These are phyloP conservation scores for Inga leiocalycina DNA, from an alignment of 306 rosid genomes.

Conservation along the genomic window DNA sequence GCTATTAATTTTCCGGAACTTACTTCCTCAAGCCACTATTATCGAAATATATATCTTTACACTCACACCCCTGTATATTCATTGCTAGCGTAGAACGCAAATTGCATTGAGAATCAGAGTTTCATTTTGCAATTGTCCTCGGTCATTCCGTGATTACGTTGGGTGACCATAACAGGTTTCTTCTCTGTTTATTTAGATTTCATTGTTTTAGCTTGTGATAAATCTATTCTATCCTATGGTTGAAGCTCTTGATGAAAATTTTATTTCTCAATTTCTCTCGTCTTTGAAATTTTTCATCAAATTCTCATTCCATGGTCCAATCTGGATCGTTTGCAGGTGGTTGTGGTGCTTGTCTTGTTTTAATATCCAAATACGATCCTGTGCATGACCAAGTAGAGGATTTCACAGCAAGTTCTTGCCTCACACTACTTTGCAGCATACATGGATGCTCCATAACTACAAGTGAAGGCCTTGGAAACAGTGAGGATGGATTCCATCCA, in stretches of 20 bases:
- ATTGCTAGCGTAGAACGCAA: no score
- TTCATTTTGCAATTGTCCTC: no score
- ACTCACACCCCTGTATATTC: no score
- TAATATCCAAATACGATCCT: constrained; percentile 74
- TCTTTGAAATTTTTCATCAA: background rate
- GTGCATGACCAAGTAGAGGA: constrained; percentile 59
- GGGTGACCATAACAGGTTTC: no score
- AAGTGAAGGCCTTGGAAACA: constrained; percentile 84
- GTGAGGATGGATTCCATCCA: constrained; percentile 77
- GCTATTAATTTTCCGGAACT: no score
- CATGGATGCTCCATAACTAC: constrained; percentile 76
- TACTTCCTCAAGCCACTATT: no score
- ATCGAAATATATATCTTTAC: no score
- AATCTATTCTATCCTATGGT: no score
- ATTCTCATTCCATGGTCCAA: background rate
- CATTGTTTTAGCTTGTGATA: background rate
- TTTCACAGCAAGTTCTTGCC: constrained; percentile 75
- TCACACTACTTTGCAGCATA: constrained; percentile 72
- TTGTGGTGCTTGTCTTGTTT: constrained; percentile 88
- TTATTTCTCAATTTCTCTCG: no score
- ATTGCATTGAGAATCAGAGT: no score
- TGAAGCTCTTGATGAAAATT: no score
- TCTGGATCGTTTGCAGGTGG: constrained; percentile 62
- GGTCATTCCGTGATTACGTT: no score
- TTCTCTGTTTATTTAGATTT: background rate